These are phyloP conservation scores for Pleurozium schreberi DNA, from an alignment of 225 moss, liverwort and hornwort genomes.

Conservation along the genomic window DNA sequence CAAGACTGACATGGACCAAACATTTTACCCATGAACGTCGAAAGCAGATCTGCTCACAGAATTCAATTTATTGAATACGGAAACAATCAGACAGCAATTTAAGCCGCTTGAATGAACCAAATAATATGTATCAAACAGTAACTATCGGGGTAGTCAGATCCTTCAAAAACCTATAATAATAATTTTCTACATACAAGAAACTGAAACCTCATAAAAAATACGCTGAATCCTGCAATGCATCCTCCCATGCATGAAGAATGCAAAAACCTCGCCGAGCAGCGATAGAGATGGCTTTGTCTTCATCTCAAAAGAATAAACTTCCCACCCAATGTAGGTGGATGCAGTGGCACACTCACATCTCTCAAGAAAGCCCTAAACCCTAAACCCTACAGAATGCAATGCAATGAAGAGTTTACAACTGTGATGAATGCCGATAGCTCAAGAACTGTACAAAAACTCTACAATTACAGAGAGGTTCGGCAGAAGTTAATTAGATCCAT, in stretches of 20 bases:
- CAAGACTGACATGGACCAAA: neutral
- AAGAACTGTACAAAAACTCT: neutral
- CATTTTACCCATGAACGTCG: neutral
- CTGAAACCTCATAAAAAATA: neutral
- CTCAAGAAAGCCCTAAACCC: neutral
- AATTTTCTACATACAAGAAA: neutral
- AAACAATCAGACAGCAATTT: neutral
- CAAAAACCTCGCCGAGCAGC: neutral
- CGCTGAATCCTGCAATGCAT: neutral
- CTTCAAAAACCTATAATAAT: neutral
- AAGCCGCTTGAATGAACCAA: neutral
- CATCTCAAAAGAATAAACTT: neutral
- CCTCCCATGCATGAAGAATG: neutral
- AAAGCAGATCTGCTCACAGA: neutral
- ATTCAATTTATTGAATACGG: neutral
- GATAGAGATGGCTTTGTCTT: neutral
- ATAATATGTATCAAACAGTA: neutral
- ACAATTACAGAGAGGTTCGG: neutral
- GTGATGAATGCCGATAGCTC: neutral
- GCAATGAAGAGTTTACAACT: neutral
- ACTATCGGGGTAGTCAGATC: neutral
- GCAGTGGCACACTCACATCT: neutral
- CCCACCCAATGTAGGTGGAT: conserved; percentile 4
- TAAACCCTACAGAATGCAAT: neutral
- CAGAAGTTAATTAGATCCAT: conserved; percentile 1